Percentiles rank a stretch among this genome's conserved stretches.
These are phyloP conservation scores for Agaricus sinodeliciosus DNA, from an alignment of 768 basidiomycete genomes.

Conservation along the genomic window DNA sequence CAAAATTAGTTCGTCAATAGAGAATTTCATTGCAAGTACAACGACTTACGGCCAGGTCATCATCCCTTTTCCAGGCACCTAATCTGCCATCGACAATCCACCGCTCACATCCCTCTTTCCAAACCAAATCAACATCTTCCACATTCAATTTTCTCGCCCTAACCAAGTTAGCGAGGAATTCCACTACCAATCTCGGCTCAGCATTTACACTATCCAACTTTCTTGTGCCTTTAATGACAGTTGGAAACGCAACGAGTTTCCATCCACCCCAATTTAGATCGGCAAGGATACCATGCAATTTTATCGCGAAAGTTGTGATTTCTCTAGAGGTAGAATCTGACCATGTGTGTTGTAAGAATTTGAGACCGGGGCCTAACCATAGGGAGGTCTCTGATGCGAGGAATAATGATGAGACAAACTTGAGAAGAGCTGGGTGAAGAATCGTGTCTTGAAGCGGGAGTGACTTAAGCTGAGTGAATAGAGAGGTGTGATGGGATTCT, in stretches of 20 bases:
- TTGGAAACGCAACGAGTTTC: slow-evolving; percentile 61
- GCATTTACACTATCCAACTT: slow-evolving; percentile 34
- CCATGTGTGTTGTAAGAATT: slow-evolving; percentile 51
- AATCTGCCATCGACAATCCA: slow-evolving; percentile 39
- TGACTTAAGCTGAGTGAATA: slow-evolving; percentile 25
- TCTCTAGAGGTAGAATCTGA: neutral
- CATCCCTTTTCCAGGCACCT: slow-evolving; percentile 32
- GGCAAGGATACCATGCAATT: slow-evolving; percentile 53
- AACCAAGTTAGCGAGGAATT: slow-evolving; percentile 44
- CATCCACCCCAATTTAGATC: slow-evolving; percentile 73
- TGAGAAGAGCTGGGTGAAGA: slow-evolving; percentile 29
- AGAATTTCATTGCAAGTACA: neutral
- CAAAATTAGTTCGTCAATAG: neutral
- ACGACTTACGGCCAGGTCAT: slow-evolving; percentile 33
- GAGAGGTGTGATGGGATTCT: slow-evolving; percentile 29
- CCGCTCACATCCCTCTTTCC: slow-evolving; percentile 46
- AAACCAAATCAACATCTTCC: slow-evolving; percentile 48
- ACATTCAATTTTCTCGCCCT: slow-evolving; percentile 39
- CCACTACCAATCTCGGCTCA: slow-evolving; percentile 36
- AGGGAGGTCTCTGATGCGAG: slow-evolving; percentile 38
- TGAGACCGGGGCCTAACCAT: slow-evolving; percentile 49
- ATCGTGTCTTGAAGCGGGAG: slow-evolving; percentile 20
- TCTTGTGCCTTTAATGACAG: slow-evolving; percentile 43
- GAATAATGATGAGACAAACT: slow-evolving; percentile 32
- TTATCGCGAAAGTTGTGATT: slow-evolving; percentile 35